Evolutionary conservation across 2,329 filamentous ascomycete species (phyloP).

Genomic region (Lecanicillium sp.): DNA sequence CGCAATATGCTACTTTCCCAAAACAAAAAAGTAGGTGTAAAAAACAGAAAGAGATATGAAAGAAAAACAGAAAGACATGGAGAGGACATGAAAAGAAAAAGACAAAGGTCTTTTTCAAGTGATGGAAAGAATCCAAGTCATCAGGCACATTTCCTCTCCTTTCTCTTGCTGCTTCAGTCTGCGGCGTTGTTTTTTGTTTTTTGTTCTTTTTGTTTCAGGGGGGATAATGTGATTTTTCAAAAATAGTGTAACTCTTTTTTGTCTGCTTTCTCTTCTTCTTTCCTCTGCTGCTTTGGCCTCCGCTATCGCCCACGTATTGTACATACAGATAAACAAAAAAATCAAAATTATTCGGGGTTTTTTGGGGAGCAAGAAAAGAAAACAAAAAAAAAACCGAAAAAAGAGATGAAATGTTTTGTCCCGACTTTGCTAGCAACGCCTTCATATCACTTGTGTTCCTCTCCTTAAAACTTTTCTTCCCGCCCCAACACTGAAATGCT

Average conservation of each 20-base stretch:
- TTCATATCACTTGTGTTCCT: background rate
- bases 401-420: slow-evolving; percentile 1
- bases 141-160: too few relatives aligned
- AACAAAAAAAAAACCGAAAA: slow-evolving; percentile 2
- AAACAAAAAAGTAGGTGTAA: too few relatives aligned
- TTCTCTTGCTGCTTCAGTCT: slow-evolving; percentile 3
- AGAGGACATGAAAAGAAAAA: too few relatives aligned
- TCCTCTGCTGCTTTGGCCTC: background rate
- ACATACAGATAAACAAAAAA: slow-evolving; percentile 14
- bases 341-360: slow-evolving; percentile 11
- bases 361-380: slow-evolving; percentile 8
- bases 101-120: too few relatives aligned
- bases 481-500: background rate
- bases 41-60: too few relatives aligned
- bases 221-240: background rate
- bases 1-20: too few relatives aligned
- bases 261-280: background rate
- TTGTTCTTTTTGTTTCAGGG: background rate
- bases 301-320: slow-evolving; percentile 9
- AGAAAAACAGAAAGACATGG: too few relatives aligned
- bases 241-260: background rate
- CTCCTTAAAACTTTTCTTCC: background rate
- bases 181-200: background rate
- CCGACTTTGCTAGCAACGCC: slow-evolving; percentile 10
- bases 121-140: too few relatives aligned